These are phyloP conservation scores for Panicum virgatum DNA, from an alignment of 202 grass and related monocot genomes.

Conservation along the genomic window DNA sequence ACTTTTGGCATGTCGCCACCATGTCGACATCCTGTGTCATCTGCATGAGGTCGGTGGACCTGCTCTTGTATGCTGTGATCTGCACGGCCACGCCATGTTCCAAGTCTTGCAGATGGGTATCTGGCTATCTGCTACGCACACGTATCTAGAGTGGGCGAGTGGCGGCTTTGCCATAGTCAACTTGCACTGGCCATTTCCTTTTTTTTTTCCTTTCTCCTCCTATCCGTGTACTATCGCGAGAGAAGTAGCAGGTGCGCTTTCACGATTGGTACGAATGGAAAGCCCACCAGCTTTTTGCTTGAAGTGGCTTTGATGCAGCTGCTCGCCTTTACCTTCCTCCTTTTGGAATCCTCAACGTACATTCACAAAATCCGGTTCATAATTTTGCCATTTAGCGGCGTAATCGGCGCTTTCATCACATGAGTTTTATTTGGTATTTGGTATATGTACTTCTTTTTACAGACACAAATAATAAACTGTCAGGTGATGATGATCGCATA, in stretches of 20 bases:
- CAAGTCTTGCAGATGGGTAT: not conserved
- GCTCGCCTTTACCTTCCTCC: no score
- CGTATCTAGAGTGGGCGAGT: not conserved
- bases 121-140: not conserved
- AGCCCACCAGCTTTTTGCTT: not conserved
- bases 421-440: not conserved
- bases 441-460: not conserved
- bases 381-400: not conserved
- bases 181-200: not conserved
- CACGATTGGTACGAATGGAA: not conserved
- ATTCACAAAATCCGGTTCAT: not conserved
- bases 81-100: not conserved
- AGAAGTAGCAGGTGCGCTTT: not conserved
- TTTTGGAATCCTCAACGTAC: not conserved
- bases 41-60: not conserved
- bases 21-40: constrained; percentile 22
- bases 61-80: not conserved
- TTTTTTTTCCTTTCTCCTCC: not conserved
- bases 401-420: not conserved
- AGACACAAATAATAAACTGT: not conserved
- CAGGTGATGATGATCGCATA: not conserved
- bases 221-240: not conserved
- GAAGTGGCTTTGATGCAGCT: not conserved
- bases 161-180: not conserved
- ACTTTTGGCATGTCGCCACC: constrained; percentile 29